phyloP scores from a whole-genome alignment of 305 asterid genomes.

The Fraxinus dipetala region DNA sequence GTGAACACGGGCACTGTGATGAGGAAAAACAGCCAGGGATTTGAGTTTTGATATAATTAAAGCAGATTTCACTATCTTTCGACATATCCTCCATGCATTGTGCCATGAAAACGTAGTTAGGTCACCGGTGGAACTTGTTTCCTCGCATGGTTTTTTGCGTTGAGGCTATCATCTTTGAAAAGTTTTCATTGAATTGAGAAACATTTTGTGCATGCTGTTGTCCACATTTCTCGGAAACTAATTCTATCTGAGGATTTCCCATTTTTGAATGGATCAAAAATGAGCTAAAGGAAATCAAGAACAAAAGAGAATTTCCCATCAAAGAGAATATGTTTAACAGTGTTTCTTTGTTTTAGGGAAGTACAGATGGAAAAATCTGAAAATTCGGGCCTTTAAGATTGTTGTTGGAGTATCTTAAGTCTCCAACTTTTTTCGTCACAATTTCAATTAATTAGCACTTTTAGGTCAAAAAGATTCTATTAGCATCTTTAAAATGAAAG shows the following conservation, averaged over 20 bases:
- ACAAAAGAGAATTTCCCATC: background rate
- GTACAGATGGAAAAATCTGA: background rate
- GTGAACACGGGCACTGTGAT: conserved; percentile 26
- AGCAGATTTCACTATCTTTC: conserved; percentile 15
- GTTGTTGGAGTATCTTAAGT: background rate
- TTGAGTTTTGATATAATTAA: conserved; percentile 5
- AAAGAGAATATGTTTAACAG: background rate
- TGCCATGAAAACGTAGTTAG: conserved; percentile 18
- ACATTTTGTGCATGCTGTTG: background rate
- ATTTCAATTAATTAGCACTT: too few species aligned
- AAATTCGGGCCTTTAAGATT: background rate
- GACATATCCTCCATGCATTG: conserved; percentile 27
- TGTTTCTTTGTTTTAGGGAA: background rate
- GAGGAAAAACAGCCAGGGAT: background rate
- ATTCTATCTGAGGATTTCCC: conserved; percentile 17
- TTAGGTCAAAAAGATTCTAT: too few species aligned
- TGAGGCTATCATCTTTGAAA: background rate
- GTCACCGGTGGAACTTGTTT: conserved; percentile 11
- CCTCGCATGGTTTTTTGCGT: background rate
- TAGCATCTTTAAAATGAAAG: too few species aligned
- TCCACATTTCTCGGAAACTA: conserved; percentile 13
- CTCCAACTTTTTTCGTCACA: too few species aligned
- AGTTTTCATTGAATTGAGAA: conserved; percentile 13
- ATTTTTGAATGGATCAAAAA: background rate
- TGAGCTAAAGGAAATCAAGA: background rate